Evolutionary conservation across 148 eudicot species (phyloP).

Genomic region (Talinum fruticosum): DNA sequence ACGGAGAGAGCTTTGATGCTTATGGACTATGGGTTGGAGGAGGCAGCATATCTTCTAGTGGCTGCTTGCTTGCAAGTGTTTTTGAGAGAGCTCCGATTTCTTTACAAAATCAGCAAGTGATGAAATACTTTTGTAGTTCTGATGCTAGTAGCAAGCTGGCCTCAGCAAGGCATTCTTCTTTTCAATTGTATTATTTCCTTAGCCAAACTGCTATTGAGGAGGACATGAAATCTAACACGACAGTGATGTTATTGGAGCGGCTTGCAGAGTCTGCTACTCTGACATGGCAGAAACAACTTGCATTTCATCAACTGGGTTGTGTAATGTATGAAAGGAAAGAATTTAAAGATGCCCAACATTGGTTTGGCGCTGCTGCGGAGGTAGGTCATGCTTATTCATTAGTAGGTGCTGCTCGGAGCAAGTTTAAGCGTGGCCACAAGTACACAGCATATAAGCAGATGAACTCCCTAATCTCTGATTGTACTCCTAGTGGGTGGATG

Average conservation of each 20-base stretch:
- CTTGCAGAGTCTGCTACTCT: conserved; percentile 56
- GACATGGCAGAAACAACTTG: conserved; percentile 72
- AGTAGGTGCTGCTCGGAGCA: conserved; percentile 70
- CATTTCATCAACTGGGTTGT: conserved; percentile 77
- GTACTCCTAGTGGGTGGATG: conserved; percentile 81
- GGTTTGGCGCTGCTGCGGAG: conserved; percentile 63
- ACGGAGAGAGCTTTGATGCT: conserved; percentile 58
- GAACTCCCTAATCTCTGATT: conserved; percentile 47
- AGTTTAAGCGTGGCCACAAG: conserved; percentile 72
- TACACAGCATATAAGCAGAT: conserved; percentile 66
- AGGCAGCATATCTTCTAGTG: conserved; percentile 66
- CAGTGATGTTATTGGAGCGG: conserved; percentile 58
- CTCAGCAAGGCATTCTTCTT: conserved; percentile 61
- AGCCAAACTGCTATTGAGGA: conserved; percentile 74
- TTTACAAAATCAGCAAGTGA: conserved; percentile 46
- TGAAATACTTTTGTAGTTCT: conserved; percentile 48
- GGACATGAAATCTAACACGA: conserved; percentile 49
- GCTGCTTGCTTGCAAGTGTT: conserved; percentile 75
- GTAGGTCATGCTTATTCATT: conserved; percentile 77
- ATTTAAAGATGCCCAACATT: conserved; percentile 64
- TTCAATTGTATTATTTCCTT: conserved; percentile 64
- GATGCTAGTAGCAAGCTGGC: conserved; percentile 57
- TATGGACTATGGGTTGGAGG: conserved; percentile 81
- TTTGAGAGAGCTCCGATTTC: conserved; percentile 69
- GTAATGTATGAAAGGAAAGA: conserved; percentile 67